Conservation (phyloP, 352 stramenopile species). For the Phytophthora tubulina region DNA sequence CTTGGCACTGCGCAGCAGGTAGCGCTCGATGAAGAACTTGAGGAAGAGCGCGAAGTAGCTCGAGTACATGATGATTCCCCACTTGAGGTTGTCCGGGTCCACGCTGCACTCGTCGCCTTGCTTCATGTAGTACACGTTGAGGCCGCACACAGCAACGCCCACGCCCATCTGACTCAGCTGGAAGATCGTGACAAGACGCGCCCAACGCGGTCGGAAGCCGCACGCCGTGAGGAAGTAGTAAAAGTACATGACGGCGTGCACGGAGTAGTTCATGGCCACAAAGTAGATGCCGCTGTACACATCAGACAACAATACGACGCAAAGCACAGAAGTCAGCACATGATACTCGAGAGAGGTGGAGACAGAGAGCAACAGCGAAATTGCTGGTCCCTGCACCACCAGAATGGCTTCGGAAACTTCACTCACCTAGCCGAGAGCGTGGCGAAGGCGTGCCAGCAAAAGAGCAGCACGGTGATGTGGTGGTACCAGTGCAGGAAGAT, state of each 20-base stretch:
- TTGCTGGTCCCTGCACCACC: slow-evolving; percentile 19
- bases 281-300: slow-evolving; percentile 94
- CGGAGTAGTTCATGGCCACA: slow-evolving; percentile 98
- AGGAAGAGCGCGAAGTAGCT: slow-evolving; percentile 95
- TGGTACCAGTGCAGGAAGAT: slow-evolving; percentile 99
- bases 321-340: slow-evolving; percentile 24
- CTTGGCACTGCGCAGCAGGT: slow-evolving; percentile 69
- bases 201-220: slow-evolving; percentile 80
- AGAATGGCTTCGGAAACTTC: slow-evolving; percentile 14
- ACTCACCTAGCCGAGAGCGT: slow-evolving; percentile 86
- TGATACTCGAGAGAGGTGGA: neutral
- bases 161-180: slow-evolving; percentile 93
- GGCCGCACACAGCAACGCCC: slow-evolving; percentile 71
- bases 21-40: slow-evolving; percentile 93
- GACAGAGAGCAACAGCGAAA: slow-evolving; percentile 2
- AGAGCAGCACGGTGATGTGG: slow-evolving; percentile 98
- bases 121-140: slow-evolving; percentile 87
- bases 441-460: slow-evolving; percentile 97
- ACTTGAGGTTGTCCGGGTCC: slow-evolving; percentile 89
- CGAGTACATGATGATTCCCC: slow-evolving; percentile 94
- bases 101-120: slow-evolving; percentile 73
- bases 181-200: slow-evolving; percentile 88
- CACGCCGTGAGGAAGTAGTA: slow-evolving; percentile 95
- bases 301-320: slow-evolving; percentile 12
- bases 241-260: slow-evolving; percentile 98